A percentile compares a stretch with the other conserved stretches of the same genome.
phyloP scores from a whole-genome alignment of 108 stramenopile genomes.

The Fragilaria crotonensis region DNA sequence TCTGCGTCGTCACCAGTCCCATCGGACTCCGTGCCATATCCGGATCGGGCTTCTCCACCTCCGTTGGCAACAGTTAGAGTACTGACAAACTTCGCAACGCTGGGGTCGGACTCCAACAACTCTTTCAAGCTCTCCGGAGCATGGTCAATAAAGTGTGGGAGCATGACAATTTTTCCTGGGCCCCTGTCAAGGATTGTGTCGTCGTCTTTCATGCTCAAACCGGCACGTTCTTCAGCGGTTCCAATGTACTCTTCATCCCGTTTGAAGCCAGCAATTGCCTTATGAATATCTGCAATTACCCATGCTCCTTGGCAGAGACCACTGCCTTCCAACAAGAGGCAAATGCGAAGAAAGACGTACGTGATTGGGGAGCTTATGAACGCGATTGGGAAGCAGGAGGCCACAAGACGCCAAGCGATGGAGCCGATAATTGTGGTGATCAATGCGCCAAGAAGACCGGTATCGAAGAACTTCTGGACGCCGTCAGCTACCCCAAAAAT shows the following conservation, averaged over 20 bases:
- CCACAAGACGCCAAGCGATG: too few relatives aligned
- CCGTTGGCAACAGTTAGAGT: too few relatives aligned
- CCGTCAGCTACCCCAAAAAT: slow-evolving; percentile 55
- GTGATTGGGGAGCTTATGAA: slow-evolving; percentile 60
- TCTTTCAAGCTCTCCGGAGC: too few relatives aligned
- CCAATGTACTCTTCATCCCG: too few relatives aligned
- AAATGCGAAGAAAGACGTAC: slow-evolving; percentile 37
- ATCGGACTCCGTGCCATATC: too few relatives aligned
- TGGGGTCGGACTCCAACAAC: too few relatives aligned
- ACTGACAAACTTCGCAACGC: too few relatives aligned
- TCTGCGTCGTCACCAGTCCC: too few relatives aligned
- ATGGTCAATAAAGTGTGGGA: slow-evolving; percentile 7
- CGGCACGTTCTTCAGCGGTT: slow-evolving; percentile 55
- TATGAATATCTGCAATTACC: too few relatives aligned
- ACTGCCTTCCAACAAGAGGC: slow-evolving; percentile 46
- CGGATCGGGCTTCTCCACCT: too few relatives aligned
- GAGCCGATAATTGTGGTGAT: too few relatives aligned
- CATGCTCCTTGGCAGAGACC: slow-evolving; percentile 51
- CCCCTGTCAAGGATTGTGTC: not conserved
- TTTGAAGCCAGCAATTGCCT: slow-evolving; percentile 25
- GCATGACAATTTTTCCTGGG: slow-evolving; percentile 10
- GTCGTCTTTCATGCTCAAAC: slow-evolving; percentile 13
- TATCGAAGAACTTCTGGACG: slow-evolving; percentile 70
- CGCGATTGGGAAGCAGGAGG: slow-evolving; percentile 66
- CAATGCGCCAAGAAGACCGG: slow-evolving; percentile 69